Evolutionary conservation across 1,139 yeast genomes (phyloP), one percentile per base, ranked within the genome.

Genomic region (Candida pseudoviswanathii): DNA sequence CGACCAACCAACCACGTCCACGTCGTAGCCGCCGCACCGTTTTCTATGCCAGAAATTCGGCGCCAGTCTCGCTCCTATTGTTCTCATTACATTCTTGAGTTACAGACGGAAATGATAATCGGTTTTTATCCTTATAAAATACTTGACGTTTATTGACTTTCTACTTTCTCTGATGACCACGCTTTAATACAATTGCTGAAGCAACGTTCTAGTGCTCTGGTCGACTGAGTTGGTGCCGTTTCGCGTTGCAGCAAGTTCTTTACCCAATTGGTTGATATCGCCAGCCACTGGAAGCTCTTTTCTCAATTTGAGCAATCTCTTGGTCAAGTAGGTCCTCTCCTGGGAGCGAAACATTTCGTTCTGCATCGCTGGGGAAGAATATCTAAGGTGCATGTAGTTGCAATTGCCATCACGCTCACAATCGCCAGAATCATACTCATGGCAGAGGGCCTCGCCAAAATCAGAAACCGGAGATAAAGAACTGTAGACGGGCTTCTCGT

Each of bases 361-460:
- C 43, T 72, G 66, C 32, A 86, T 61, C 21, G 63, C 70, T 10
- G 64, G 61, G 1, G 80, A 66, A 0, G 96, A 92, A 37, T 78
- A 70, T 56, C 85, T 75, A 1, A 86, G 77, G 65, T 92, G 98
- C 80, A 91, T 87, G 65, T 89, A 90, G 66, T 92, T 92, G 66
- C 98, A 92, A 59, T 80, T 79, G 31, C 86, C 90, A 1, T 91
- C 94, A 62, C 98, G 77, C 27, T 77, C 78, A 65, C 98, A 92
- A 30, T 70, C 70, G 38, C 75, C 66, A 4, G 75, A 69, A 45
- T 85, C 91, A 61, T 86, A 84, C 49, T 88, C 90, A 41, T 80
- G 63, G 62, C 98, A 92, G 48, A 83, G 79, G 10, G 96, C 89
- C 51, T 87, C 96, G 41, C 77, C 72, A 58, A 89, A 82, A 61